These are phyloP conservation scores for Clonostachys rhizophaga DNA, from an alignment of 2,329 filamentous ascomycete genomes.

Conservation along the genomic window DNA sequence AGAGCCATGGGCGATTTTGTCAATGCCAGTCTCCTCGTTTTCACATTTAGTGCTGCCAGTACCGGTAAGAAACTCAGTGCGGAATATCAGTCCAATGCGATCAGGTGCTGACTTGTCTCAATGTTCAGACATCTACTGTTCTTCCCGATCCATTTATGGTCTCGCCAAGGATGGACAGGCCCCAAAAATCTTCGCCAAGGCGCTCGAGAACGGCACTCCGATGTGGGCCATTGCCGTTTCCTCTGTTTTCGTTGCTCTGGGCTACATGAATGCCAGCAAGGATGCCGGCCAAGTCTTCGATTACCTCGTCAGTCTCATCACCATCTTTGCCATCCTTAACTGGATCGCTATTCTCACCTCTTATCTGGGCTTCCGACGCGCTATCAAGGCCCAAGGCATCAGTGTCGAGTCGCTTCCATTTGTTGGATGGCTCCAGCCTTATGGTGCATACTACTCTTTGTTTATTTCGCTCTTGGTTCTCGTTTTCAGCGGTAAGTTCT, in stretches of 20 bases:
- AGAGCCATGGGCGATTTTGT: constrained; percentile 10
- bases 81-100: too few species aligned
- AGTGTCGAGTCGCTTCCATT: constrained; percentile 26
- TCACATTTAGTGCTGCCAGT: constrained; percentile 34
- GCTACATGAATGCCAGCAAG: constrained; percentile 31
- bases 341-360: constrained; percentile 32
- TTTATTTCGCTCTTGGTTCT: background rate
- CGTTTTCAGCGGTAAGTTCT: too few species aligned
- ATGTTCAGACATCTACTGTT: constrained; percentile 48
- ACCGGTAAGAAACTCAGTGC: too few species aligned
- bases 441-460: constrained; percentile 26
- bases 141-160: constrained; percentile 40
- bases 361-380: constrained; percentile 31
- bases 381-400: constrained; percentile 28
- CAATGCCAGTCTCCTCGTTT: constrained; percentile 14
- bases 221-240: constrained; percentile 27
- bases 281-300: constrained; percentile 27
- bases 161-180: constrained; percentile 33
- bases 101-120: too few species aligned
- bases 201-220: constrained; percentile 29
- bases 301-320: constrained; percentile 36
- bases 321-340: constrained; percentile 36
- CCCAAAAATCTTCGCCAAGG: constrained; percentile 23
- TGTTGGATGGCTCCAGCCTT: constrained; percentile 28
- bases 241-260: constrained; percentile 26